Percentiles rank a stretch among this genome's conserved stretches.
Evolutionary conservation across 768 basidiomycete genomes (phyloP).

Genomic region (Pilatotrama ljubarskyi): DNA sequence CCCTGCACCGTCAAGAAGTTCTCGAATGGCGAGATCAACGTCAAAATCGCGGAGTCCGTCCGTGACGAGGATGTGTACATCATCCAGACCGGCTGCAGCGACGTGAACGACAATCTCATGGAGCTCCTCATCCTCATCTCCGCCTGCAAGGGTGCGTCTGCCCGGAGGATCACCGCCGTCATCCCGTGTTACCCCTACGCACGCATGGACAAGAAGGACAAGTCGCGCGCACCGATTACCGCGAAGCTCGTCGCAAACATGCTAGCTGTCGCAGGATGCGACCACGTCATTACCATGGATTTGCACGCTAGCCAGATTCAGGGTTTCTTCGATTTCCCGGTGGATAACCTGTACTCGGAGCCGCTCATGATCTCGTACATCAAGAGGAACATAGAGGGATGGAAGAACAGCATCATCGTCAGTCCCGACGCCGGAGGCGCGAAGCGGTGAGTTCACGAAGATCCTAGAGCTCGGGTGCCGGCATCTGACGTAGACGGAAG

Average conservation of each 20-base stretch:
- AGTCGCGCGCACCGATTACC: constrained; percentile 92
- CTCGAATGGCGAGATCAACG: constrained; percentile 93
- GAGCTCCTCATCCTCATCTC: constrained; percentile 98
- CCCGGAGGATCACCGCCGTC: constrained; percentile 93
- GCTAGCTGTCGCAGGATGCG: constrained; percentile 94
- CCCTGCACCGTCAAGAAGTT: constrained; percentile 87
- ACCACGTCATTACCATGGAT: constrained; percentile 99
- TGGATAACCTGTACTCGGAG: constrained; percentile 96
- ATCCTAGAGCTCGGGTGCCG: neutral
- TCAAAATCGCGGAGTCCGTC: constrained; percentile 93
- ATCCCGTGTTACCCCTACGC: constrained; percentile 98
- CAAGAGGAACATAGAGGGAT: constrained; percentile 80
- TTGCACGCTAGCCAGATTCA: constrained; percentile 97
- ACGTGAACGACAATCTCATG: constrained; percentile 97
- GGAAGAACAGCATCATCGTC: constrained; percentile 88
- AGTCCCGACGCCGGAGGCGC: constrained; percentile 98
- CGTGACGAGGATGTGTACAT: constrained; percentile 99
- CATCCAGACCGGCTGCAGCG: constrained; percentile 86
- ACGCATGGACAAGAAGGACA: constrained; percentile 98
- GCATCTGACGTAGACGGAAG: constrained; percentile 40
- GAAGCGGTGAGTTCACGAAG: constrained; percentile 71
- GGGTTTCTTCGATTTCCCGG: constrained; percentile 98
- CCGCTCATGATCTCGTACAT: constrained; percentile 94
- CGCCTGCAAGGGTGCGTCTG: constrained; percentile 95
- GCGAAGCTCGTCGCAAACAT: constrained; percentile 98